Evolutionary conservation across 2,329 filamentous ascomycete genomes (phyloP).

Genomic region (Pyrenochaeta sp.): DNA sequence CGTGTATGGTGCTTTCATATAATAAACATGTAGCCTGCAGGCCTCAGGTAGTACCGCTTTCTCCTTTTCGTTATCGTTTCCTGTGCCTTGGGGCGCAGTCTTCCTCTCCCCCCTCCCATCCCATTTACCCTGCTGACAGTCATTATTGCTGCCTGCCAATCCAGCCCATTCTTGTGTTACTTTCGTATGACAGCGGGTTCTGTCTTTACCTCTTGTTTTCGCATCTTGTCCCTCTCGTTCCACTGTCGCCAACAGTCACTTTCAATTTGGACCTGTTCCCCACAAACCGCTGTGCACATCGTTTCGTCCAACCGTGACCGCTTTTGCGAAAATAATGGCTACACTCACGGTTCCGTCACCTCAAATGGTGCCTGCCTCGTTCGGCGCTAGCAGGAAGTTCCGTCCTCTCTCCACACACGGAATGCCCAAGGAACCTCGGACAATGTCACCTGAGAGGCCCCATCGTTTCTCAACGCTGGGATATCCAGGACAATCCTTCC

Average conservation of each 20-base stretch:
- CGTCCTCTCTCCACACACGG: conserved; percentile 42
- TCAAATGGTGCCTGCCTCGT: conserved; percentile 29
- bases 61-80: conserved; percentile 29
- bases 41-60: conserved; percentile 38
- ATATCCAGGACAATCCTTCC: conserved; percentile 20
- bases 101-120: conserved; percentile 21
- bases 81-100: conserved; percentile 30
- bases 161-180: conserved; percentile 10
- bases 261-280: too few species aligned
- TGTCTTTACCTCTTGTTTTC: conserved; percentile 3
- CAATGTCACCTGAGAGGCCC: conserved; percentile 34
- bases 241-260: too few species aligned
- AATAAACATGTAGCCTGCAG: conserved; percentile 39
- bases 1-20: conserved; percentile 41
- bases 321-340: conserved; percentile 17
- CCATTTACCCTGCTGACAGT: conserved; percentile 23
- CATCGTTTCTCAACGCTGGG: conserved; percentile 38
- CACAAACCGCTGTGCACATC: too few species aligned
- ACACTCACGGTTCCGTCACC: conserved; percentile 33
- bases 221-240: not conserved
- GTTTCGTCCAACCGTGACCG: not conserved
- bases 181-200: conserved; percentile 10
- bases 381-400: conserved; percentile 22
- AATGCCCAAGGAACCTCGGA: conserved; percentile 41
- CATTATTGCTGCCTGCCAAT: conserved; percentile 23